Conservation (phyloP, 768 basidiomycete species). For the Lactarius deliciosus region DNA sequence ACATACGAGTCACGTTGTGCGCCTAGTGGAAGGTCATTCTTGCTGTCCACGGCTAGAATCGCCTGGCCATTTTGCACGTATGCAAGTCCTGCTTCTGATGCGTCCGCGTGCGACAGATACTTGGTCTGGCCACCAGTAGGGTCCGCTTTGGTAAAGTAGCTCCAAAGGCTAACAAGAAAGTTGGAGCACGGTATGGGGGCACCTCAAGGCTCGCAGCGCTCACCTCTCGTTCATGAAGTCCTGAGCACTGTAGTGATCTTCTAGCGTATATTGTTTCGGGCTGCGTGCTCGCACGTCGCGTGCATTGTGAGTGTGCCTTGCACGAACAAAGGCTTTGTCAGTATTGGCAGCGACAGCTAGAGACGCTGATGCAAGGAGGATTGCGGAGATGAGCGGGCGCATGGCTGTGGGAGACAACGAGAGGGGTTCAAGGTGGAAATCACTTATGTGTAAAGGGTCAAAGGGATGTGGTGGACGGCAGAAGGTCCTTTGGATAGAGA, state of each 20-base stretch:
- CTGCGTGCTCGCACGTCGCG: not conserved
- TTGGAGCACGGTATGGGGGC: not conserved
- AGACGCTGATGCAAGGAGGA: constrained; percentile 4
- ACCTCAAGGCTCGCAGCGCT: not conserved
- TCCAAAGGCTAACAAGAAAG: constrained; percentile 8
- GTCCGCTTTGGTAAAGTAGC: not conserved
- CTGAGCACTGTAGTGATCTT: constrained; percentile 8
- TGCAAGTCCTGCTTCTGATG: constrained; percentile 7
- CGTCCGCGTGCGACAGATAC: constrained; percentile 14
- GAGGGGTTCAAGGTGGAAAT: not conserved
- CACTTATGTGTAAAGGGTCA: not conserved
- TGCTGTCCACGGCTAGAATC: constrained; percentile 20
- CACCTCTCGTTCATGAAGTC: constrained; percentile 10
- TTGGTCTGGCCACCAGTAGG: constrained; percentile 13
- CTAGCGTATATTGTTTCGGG: not conserved
- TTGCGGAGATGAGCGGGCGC: not conserved
- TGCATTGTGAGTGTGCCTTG: constrained; percentile 1
- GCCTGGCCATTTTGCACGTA: constrained; percentile 16
- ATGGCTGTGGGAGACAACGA: not conserved
- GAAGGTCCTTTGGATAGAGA: not conserved
- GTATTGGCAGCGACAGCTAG: constrained; percentile 1
- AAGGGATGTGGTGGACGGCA: not conserved
- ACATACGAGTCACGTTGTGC: constrained; percentile 21
- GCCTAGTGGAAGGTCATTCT: constrained; percentile 7
- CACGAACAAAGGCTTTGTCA: not conserved